A percentile compares a stretch with the other conserved stretches of the same genome.
Conservation (phyloP, 2,329 filamentous ascomycete species). For the Fusarium paranaense region DNA sequence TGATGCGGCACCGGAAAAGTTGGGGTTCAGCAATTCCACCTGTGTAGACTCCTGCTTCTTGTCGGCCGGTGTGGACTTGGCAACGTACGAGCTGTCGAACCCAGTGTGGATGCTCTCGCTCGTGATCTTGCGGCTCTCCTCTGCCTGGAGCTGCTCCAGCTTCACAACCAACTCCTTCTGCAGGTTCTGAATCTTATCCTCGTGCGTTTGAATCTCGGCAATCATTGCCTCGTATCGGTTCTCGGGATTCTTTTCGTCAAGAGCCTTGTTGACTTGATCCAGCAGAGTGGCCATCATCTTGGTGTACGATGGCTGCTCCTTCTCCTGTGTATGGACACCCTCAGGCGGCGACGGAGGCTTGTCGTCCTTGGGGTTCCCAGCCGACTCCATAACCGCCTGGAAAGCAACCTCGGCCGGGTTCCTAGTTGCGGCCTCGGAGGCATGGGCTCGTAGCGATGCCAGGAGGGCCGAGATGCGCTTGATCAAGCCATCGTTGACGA, state of each 20-base stretch:
- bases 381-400: constrained; percentile 86
- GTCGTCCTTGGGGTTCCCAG: constrained; percentile 78
- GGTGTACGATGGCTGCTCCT: constrained; percentile 84
- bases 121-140: constrained; percentile 91
- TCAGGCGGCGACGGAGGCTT: constrained; percentile 80
- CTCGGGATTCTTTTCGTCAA: constrained; percentile 79
- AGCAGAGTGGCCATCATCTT: constrained; percentile 99
- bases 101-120: constrained; percentile 90
- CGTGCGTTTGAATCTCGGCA: constrained; percentile 80
- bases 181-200: constrained; percentile 80
- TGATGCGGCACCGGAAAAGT: constrained; percentile 47
- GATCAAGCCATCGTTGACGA: constrained; percentile 92
- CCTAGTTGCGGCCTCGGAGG: constrained; percentile 71
- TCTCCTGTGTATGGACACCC: constrained; percentile 80
- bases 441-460: constrained; percentile 78
- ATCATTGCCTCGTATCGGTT: constrained; percentile 81
- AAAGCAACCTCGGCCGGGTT: constrained; percentile 88
- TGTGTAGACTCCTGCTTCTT: constrained; percentile 62
- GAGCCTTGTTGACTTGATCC: constrained; percentile 88
- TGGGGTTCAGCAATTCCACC: constrained; percentile 83
- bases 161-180: constrained; percentile 81
- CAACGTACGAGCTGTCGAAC: constrained; percentile 87
- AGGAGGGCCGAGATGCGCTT: constrained; percentile 85
- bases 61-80: constrained; percentile 65
- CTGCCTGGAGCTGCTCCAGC: constrained; percentile 84